Evolutionary conservation across 2,329 filamentous ascomycete species (phyloP), one percentile per base, ranked within the genome.

Genomic region (Aureobasidium namibiae): DNA sequence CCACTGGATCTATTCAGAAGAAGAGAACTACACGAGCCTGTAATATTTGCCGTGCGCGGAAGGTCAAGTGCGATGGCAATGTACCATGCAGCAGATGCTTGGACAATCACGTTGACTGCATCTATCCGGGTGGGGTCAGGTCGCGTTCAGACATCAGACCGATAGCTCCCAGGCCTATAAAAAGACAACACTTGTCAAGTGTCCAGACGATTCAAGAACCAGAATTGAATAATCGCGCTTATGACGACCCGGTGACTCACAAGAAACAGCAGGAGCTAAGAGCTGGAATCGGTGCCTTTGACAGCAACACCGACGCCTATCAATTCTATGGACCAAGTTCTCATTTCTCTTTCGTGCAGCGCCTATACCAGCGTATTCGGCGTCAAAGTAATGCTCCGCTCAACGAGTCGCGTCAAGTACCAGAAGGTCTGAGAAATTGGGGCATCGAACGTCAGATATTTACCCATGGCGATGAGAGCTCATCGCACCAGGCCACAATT

Each of bases 191-290:
- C 10, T n/a, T 21, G 24, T 39, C 48, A 3, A 5, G 38, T 7
- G 38, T 39, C 9, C 26, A n/a, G 21, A 29, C 46, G n/a, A 23
- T 23, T 4, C 13, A 29, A 38, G 18, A 39, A 42, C n/a, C 36
- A 13, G 38, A 54, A 26, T 14, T 31, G 10, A 52, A 16, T 26
- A 16, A 10, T 13, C 57, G 26, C 23, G 39, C 13, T 4, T 10
- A 39, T 24, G 49, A 54, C 13, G 31, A 56, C 14, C 57, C 48
- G 9, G 41, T 44, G 16, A 21, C 29, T 14, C 46, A 56, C 33
- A 56, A 60, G 24, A 60, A 60, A 41, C 58, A 60, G 31, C 48
- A 56, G 39, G 58, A 60, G 18, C 10, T 60, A 33, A n/a, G 58
- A 8, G 58, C 58, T 29, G 58, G 58, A 14, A 60, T 60, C 21